phyloP scores from a whole-genome alignment of 2,329 filamentous ascomycete genomes.

The Chrysoporthe cubensis region DNA sequence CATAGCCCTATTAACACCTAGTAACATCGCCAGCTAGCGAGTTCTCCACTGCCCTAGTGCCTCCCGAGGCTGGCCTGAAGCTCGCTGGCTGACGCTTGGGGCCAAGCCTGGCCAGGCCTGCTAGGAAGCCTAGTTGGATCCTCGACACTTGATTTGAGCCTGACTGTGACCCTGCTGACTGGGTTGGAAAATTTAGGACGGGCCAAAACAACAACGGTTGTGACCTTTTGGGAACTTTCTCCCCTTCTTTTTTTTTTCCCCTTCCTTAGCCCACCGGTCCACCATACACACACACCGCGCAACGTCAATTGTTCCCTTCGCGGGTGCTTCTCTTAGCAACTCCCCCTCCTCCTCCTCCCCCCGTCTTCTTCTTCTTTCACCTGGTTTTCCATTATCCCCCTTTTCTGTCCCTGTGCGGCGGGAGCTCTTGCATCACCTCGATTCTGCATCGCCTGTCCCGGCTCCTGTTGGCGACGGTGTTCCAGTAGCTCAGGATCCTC shows the following conservation, averaged over 20 bases:
- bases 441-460: not conserved
- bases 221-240: slow-evolving; percentile 11
- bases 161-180: slow-evolving; percentile 18
- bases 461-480: slow-evolving; percentile 4
- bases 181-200: slow-evolving; percentile 23
- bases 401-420: not conserved
- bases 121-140: not conserved
- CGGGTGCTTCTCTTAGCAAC: slow-evolving; percentile 25
- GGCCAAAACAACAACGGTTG: slow-evolving; percentile 27
- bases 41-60: not conserved
- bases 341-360: slow-evolving; percentile 11
- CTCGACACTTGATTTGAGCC: slow-evolving; percentile 1
- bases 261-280: slow-evolving; percentile 24
- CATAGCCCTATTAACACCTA: not conserved
- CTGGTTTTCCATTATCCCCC: slow-evolving; percentile 25
- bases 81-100: slow-evolving; percentile 2
- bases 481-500: not conserved
- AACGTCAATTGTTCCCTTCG: slow-evolving; percentile 28
- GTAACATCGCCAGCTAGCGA: no score
- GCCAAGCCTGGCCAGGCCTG: slow-evolving; percentile 8
- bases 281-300: slow-evolving; percentile 26
- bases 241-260: slow-evolving; percentile 11
- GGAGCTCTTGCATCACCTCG: slow-evolving; percentile 8
- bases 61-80: not conserved
- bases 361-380: slow-evolving; percentile 24